Percentiles rank a stretch among this genome's conserved stretches.
Evolutionary conservation across 805 yeast species (phyloP).

Genomic region (Barnettozyma sucrosica): DNA sequence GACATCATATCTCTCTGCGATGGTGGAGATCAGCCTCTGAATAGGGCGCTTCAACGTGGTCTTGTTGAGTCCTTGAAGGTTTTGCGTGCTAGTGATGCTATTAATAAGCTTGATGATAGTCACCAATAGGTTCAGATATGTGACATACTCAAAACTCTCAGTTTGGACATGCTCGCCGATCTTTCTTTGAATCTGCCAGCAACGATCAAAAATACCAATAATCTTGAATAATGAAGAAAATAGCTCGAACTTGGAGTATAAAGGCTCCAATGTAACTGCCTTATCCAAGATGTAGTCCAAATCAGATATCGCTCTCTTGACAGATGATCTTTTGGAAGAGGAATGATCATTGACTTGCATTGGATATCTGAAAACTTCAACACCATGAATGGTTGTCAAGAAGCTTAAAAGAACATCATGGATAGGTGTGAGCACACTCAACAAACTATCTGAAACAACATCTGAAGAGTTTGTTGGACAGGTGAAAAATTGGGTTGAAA

Average conservation of each 20-base stretch:
- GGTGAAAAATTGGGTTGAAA: constrained; percentile 84
- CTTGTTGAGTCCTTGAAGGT: not conserved
- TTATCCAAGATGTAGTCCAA: constrained; percentile 23
- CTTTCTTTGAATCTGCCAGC: constrained; percentile 49
- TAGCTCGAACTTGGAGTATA: constrained; percentile 31
- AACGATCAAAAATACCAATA: constrained; percentile 52
- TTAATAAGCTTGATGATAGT: constrained; percentile 39
- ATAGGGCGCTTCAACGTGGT: not conserved
- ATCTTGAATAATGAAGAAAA: constrained; percentile 39
- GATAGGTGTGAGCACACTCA: constrained; percentile 43
- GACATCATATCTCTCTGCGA: not conserved
- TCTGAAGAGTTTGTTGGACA: constrained; percentile 72
- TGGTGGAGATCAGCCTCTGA: not conserved
- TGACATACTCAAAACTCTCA: constrained; percentile 45
- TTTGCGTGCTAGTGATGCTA: constrained; percentile 23
- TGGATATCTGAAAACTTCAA: constrained; percentile 17
- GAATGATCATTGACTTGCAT: constrained; percentile 9
- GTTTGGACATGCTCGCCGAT: constrained; percentile 64
- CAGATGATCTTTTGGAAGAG: constrained; percentile 10
- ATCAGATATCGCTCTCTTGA: constrained; percentile 14
- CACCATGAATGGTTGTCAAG: constrained; percentile 27
- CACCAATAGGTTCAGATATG: constrained; percentile 44
- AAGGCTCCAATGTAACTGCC: constrained; percentile 24
- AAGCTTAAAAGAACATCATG: constrained; percentile 38
- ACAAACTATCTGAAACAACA: constrained; percentile 29